A percentile compares a stretch with the other conserved stretches of the same genome.
phyloP scores from a whole-genome alignment of 1,139 yeast genomes.

The Yamadazyma friedrichii region DNA sequence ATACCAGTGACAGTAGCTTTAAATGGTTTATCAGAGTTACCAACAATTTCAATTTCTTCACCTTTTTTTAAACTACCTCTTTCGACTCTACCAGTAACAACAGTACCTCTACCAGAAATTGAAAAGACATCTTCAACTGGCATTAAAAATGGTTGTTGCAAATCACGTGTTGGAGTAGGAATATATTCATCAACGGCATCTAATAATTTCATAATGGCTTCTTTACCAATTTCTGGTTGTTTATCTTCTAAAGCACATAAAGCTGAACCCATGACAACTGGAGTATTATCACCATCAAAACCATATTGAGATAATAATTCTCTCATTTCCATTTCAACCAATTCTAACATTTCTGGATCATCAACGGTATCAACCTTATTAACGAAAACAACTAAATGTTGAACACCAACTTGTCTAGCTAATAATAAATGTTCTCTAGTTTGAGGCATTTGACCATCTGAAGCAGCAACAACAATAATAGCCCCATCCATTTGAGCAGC shows the following conservation, averaged over 20 bases:
- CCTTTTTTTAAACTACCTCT: constrained; percentile 97
- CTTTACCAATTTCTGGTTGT: constrained; percentile 88
- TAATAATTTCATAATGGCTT: constrained; percentile 80
- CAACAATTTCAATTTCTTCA: constrained; percentile 97
- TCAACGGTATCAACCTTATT: constrained; percentile 97
- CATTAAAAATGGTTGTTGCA: constrained; percentile 94
- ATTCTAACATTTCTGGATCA: constrained; percentile 98
- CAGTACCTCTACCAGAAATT: constrained; percentile 99
- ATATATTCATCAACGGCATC: constrained; percentile 92
- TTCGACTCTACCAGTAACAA: constrained; percentile 98
- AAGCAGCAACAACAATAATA: constrained; percentile 97
- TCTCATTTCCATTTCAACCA: constrained; percentile 99
- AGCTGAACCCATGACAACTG: constrained; percentile 98
- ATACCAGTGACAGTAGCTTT: constrained; percentile 97
- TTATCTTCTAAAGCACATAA: constrained; percentile 89
- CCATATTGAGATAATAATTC: constrained; percentile 88
- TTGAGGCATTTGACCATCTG: constrained; percentile 99
- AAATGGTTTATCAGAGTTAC: constrained; percentile 80
- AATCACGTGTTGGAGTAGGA: constrained; percentile 95
- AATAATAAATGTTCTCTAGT: constrained; percentile 97
- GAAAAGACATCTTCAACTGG: constrained; percentile 98
- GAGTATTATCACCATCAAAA: constrained; percentile 97
- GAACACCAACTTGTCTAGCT: constrained; percentile 99
- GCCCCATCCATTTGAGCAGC: constrained; percentile 99
- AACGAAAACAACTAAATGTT: constrained; percentile 93